phyloP scores from a whole-genome alignment of 331 rosid species.

The Pyracantha coccinea region DNA sequence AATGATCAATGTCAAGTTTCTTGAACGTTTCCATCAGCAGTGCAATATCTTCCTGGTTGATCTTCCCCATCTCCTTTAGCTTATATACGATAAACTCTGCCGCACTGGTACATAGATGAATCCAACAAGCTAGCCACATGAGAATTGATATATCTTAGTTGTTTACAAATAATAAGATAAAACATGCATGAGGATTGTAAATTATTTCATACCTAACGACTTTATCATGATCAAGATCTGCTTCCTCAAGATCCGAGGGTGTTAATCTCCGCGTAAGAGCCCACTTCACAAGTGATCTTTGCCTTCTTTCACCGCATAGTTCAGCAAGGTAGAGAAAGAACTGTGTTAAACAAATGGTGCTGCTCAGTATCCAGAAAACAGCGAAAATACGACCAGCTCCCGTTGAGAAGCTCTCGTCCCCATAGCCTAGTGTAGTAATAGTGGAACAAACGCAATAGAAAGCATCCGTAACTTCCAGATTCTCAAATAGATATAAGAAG shows the following conservation, averaged over 20 bases:
- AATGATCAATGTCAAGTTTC: conserved; percentile 51
- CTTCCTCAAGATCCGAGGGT: conserved; percentile 59
- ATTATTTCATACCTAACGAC: conserved; percentile 43
- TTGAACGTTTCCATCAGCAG: conserved; percentile 49
- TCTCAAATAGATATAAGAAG: conserved; percentile 48
- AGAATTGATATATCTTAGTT: conserved; percentile 1
- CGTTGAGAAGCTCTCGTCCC: conserved; percentile 75
- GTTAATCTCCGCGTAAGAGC: conserved; percentile 48
- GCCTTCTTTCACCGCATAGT: conserved; percentile 52
- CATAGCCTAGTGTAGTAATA: conserved; percentile 78
- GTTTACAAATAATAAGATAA: background rate
- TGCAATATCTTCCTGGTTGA: conserved; percentile 48
- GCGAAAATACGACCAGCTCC: conserved; percentile 55
- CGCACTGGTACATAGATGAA: conserved; percentile 28
- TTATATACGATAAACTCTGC: conserved; percentile 72
- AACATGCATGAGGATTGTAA: too few species aligned
- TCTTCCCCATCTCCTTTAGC: conserved; percentile 88
- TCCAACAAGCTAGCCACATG: conserved; percentile 5
- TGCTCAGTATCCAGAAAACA: conserved; percentile 68
- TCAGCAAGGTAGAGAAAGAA: conserved; percentile 69
- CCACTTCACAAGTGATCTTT: conserved; percentile 39
- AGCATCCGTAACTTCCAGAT: conserved; percentile 48
- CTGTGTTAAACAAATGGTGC: conserved; percentile 77
- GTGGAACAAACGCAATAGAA: conserved; percentile 80
- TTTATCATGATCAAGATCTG: conserved; percentile 77